Evolutionary conservation across 164 flowering plant genomes (phyloP).

Genomic region (Echeveria elegans): DNA sequence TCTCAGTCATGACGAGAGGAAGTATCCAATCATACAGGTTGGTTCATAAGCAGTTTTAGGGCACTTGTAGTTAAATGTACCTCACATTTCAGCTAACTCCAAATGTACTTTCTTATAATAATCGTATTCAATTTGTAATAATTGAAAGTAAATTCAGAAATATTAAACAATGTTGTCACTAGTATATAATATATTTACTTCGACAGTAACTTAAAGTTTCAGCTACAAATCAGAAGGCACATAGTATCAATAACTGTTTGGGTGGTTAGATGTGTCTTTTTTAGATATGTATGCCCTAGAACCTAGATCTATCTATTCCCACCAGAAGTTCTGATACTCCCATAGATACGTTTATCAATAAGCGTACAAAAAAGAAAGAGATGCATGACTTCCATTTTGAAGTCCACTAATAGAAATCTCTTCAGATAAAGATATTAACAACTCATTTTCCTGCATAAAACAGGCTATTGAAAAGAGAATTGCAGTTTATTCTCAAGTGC

Average conservation of each 20-base stretch:
- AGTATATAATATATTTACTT: neutral
- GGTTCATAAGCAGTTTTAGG: constrained; percentile 14
- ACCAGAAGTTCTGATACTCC: too few relatives aligned
- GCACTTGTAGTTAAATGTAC: neutral
- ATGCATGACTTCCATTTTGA: neutral
- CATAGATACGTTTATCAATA: too few relatives aligned
- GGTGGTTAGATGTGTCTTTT: too few relatives aligned
- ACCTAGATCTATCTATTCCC: too few relatives aligned
- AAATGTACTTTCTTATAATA: too few relatives aligned
- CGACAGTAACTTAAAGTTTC: neutral
- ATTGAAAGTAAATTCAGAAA: too few relatives aligned
- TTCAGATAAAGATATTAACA: neutral
- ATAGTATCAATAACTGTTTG: neutral
- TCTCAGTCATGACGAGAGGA: constrained; percentile 50
- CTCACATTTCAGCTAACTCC: neutral
- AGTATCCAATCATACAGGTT: constrained; percentile 76
- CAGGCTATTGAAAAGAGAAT: constrained; percentile 93
- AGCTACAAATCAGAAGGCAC: neutral
- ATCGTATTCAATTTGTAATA: too few relatives aligned
- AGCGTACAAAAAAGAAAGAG: neutral
- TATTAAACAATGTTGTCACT: too few relatives aligned
- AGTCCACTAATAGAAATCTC: neutral
- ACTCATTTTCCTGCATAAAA: neutral
- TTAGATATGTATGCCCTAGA: too few relatives aligned
- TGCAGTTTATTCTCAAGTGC: constrained; percentile 83